A percentile compares a stretch with the other conserved stretches of the same genome.
Conservation (phyloP, 2,329 filamentous ascomycete species). For the Lasiodiplodia hormozganensis region DNA sequence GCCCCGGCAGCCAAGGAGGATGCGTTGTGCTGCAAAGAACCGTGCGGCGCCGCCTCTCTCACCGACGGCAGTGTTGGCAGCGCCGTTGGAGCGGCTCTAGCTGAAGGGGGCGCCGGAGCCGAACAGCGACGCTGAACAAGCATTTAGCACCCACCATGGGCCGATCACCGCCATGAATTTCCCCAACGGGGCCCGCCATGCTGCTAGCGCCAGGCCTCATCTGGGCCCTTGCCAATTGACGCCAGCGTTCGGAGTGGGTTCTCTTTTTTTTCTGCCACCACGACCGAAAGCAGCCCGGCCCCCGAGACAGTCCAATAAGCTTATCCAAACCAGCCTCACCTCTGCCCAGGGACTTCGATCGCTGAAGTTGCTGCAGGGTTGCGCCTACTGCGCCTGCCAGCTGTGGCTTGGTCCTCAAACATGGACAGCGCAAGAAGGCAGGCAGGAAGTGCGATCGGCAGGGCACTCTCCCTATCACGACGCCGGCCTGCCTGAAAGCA, state of each 20-base stretch:
- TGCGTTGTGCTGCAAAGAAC: neutral
- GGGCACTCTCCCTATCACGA: conserved; percentile 1
- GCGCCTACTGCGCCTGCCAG: neutral
- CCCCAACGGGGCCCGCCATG: conserved; percentile 3
- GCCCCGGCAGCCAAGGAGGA: neutral
- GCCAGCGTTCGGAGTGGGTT: conserved; percentile 8
- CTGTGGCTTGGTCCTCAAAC: conserved; percentile 7
- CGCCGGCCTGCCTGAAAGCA: neutral
- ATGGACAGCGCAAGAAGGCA: neutral
- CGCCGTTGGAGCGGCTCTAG: conserved; percentile 12
- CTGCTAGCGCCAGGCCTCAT: neutral
- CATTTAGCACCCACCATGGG: conserved; percentile 20
- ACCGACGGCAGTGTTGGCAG: conserved; percentile 1
- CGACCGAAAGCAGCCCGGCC: neutral
- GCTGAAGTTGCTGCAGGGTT: neutral
- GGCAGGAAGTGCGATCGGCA: conserved; percentile 1
- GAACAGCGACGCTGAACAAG: conserved; percentile 10
- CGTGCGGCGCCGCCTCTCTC: conserved; percentile 1
- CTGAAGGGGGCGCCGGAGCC: conserved; percentile 23
- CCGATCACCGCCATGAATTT: conserved; percentile 21
- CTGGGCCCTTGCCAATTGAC: conserved; percentile 9
- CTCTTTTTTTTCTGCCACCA: conserved; percentile 9
- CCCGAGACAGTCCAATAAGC: conserved; percentile 26
- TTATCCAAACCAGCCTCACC: conserved; percentile 20
- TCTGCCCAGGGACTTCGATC: neutral